Conservation (phyloP, 495 filamentous ascomycete genomes). For the Annulohypoxylon maeteangense region DNA sequence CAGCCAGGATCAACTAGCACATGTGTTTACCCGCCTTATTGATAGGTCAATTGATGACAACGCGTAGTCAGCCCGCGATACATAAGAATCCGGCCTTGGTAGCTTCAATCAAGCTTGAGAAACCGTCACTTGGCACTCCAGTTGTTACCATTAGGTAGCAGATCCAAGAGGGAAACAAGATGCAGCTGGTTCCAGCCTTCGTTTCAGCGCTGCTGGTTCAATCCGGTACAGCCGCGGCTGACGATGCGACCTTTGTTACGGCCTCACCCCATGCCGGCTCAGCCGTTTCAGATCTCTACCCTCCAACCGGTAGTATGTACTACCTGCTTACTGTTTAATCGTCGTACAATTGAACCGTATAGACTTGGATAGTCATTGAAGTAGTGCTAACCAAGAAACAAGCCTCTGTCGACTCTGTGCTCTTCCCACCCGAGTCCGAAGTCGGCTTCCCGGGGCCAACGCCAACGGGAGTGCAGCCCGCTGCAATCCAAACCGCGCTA, state of each 20-base stretch:
- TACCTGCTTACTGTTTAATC: not conserved
- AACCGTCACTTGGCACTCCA: slow-evolving; percentile 29
- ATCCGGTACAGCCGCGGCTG: slow-evolving; percentile 20
- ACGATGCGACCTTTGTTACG: slow-evolving; percentile 33
- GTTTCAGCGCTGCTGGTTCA: slow-evolving; percentile 33
- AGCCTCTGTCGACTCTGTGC: slow-evolving; percentile 40
- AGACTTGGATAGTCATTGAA: not conserved
- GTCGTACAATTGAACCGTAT: not conserved
- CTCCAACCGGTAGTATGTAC: slow-evolving; percentile 42
- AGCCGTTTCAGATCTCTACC: slow-evolving; percentile 36
- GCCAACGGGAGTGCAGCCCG: slow-evolving; percentile 39
- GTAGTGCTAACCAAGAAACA: slow-evolving; percentile 18
- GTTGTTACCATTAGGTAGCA: slow-evolving; percentile 6
- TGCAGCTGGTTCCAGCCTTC: slow-evolving; percentile 35
- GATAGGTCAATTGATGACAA: slow-evolving; percentile 34
- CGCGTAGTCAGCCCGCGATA: slow-evolving; percentile 17
- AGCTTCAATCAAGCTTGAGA: slow-evolving; percentile 26
- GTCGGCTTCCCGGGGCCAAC: slow-evolving; percentile 44
- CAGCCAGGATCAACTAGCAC: slow-evolving; percentile 26
- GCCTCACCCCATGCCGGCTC: slow-evolving; percentile 37
- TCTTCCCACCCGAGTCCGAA: slow-evolving; percentile 43
- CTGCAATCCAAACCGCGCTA: slow-evolving; percentile 40
- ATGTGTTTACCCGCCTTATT: slow-evolving; percentile 26
- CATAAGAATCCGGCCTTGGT: slow-evolving; percentile 36
- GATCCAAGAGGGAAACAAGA: slow-evolving; percentile 20